Percentiles rank a stretch among this genome's conserved stretches.
Conservation (phyloP, 2,329 filamentous ascomycete genomes). For the Fusarium sp. region DNA sequence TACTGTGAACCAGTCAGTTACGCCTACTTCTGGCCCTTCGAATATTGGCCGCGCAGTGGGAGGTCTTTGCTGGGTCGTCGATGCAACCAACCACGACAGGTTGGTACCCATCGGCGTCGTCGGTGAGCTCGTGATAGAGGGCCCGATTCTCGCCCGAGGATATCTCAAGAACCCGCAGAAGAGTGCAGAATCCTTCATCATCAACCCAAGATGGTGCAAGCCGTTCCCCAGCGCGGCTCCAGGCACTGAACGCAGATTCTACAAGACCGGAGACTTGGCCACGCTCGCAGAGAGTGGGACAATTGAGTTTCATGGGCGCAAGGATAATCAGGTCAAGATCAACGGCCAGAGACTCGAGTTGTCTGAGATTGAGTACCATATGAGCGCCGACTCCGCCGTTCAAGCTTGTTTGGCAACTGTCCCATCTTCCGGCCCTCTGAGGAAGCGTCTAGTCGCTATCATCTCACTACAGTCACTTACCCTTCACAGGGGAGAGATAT, state of each 20-base stretch:
- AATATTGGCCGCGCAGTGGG: slow-evolving; percentile 35
- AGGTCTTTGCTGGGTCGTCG: slow-evolving; percentile 41
- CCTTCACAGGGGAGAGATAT: not conserved
- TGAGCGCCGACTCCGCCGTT: slow-evolving; percentile 15
- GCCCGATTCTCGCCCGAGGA: slow-evolving; percentile 55
- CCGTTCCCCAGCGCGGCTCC: not conserved
- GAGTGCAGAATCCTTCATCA: slow-evolving; percentile 46
- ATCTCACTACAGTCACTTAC: slow-evolving; percentile 6
- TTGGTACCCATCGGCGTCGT: slow-evolving; percentile 43
- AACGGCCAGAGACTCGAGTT: slow-evolving; percentile 48
- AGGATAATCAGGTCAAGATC: slow-evolving; percentile 49
- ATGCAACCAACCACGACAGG: slow-evolving; percentile 34
- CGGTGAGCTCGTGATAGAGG: slow-evolving; percentile 51
- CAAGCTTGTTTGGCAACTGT: slow-evolving; percentile 22
- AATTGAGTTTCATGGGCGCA: slow-evolving; percentile 42
- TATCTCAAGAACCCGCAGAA: slow-evolving; percentile 55
- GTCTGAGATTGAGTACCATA: slow-evolving; percentile 45
- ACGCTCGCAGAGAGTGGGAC: slow-evolving; percentile 35
- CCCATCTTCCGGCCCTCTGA: slow-evolving; percentile 13
- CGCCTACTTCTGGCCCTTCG: slow-evolving; percentile 7
- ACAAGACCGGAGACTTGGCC: slow-evolving; percentile 39
- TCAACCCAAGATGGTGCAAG: slow-evolving; percentile 23
- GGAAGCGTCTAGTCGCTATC: slow-evolving; percentile 20
- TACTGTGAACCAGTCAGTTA: slow-evolving; percentile 9
- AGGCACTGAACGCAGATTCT: slow-evolving; percentile 11